Evolutionary conservation across 1,139 yeast species (phyloP), one percentile per base, ranked within the genome.

Genomic region (Lodderomyces margitis): DNA sequence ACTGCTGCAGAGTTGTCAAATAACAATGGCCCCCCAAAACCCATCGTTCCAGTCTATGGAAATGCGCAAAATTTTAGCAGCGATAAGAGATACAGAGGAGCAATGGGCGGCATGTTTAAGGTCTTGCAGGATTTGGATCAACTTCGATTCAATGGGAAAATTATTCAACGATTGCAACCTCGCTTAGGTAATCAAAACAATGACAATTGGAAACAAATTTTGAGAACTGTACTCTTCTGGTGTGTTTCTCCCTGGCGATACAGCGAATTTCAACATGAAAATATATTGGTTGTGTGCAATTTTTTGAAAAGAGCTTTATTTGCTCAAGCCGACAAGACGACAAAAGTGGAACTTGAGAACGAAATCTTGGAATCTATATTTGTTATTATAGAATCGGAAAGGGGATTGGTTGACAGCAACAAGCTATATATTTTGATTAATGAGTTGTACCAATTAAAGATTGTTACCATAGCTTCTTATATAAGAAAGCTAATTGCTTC

Each of bases 401-500:
- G 30, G 21, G 33, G 31, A 12, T 39, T 36, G 7, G 37, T 42
- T 17, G 53, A 64, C 45, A 57, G 62, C 36, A 53, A 62, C 37
- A 66, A 67, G 16, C 58, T 85, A 21, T 74, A 74, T 49, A 69
- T 75, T 5, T 61, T 85, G 37, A 66, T 83, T 16, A 74, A 79
- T 47, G 85, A 80, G 53, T 58, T 84, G 8, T 70, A 74, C 38
- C 73, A 69, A 31, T 58, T 75, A 37, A 74, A 75, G 37, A 58
- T 82, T 20, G 70, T 83, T 24, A 65, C 78, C 1, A 75, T 84
- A 2, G 81, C 91, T 0, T 75, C 87, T 0, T 89, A 88, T 53
- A 68, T 88, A 44, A 67, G 96, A 53, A 79, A 83, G 49, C 64
- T 88, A 28, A 88, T 89, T 40, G 88, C 96, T 4, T 83, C 94